phyloP scores from a whole-genome alignment of 2,329 filamentous ascomycete species.

The Fusarium sp. region DNA sequence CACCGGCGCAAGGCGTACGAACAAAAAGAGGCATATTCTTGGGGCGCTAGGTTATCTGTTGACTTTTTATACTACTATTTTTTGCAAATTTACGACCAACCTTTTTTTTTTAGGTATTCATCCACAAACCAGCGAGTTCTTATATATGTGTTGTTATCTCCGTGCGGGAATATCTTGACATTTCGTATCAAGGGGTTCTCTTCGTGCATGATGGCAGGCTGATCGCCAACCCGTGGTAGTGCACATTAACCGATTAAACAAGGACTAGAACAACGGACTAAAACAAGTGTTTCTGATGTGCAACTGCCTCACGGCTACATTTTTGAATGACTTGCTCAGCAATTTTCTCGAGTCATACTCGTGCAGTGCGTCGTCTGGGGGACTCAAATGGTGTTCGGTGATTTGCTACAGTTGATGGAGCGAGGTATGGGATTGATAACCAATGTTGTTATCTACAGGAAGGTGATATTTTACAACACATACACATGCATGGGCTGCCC shows the following conservation, averaged over 20 bases:
- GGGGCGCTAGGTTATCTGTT: constrained; percentile 56
- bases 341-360: constrained; percentile 6
- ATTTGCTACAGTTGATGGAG: constrained; percentile 1
- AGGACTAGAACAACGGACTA: background rate
- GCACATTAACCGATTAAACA: background rate
- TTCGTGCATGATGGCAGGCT: constrained; percentile 2
- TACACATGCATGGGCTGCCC: background rate
- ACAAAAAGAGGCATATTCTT: constrained; percentile 55
- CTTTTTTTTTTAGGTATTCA: constrained; percentile 28
- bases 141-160: background rate
- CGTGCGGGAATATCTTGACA: constrained; percentile 17
- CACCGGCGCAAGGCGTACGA: constrained; percentile 58
- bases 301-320: background rate
- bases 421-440: constrained; percentile 4
- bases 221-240: constrained; percentile 1
- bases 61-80: constrained; percentile 53
- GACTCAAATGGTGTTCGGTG: constrained; percentile 4
- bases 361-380: constrained; percentile 8
- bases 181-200: constrained; percentile 2
- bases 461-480: constrained; percentile 9
- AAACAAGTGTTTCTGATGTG: background rate
- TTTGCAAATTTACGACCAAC: constrained; percentile 42
- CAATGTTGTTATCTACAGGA: constrained; percentile 1
- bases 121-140: constrained; percentile 15
- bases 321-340: background rate